Base-by-base conservation (phyloP, 305 asterid species). In the Rubia balearica region DNA sequence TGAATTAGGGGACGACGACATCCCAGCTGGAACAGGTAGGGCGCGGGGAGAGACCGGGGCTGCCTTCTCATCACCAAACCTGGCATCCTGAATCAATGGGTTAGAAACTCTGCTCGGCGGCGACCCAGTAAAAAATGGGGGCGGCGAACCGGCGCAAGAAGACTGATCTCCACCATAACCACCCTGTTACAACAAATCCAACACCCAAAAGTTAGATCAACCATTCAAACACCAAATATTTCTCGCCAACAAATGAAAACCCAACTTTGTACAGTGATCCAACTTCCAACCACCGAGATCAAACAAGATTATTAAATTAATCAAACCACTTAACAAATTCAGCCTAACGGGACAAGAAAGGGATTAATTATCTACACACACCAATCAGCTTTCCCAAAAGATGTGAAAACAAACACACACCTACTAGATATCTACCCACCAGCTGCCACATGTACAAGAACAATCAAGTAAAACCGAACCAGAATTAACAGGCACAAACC, bases 21-120 rank as follows among this genome's bases (percentile, higher is more conserved):
- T 27, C 57, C 89, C 88, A 1, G 95, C 83, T 19, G 85, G 84
- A 74, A 76, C 48, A 0, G 89, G 90, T 55, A 84, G 80, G 5
- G 92, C 84, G 10, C 86, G 85, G 30, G 96, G 95, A 3, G 92
- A 84, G 19, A 85, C 72, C 1, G 96, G 90, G 78, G 83, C 27
- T 19, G 75, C 68, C 43, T 82, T 89, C 33, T 87, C 96, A 65
- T 86, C 96, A 69, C 91, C 90, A 57, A 94, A 94, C 27, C 90
- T 89, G 1, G 91, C 89, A 53, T 94, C 99, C 73, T 89, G 92
- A 85, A 89, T 86, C 84, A 94, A 83, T 49, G 99, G 99, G 95
- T 94, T 94, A 88, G 98, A 89, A 42, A 88, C 97, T 88, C 99
- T 88, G 75, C 96, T 85, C 86, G 99, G 99, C 89, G 99, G 99